Conservation (phyloP, 2,329 filamentous ascomycete species). For the Diplodia corticola region DNA sequence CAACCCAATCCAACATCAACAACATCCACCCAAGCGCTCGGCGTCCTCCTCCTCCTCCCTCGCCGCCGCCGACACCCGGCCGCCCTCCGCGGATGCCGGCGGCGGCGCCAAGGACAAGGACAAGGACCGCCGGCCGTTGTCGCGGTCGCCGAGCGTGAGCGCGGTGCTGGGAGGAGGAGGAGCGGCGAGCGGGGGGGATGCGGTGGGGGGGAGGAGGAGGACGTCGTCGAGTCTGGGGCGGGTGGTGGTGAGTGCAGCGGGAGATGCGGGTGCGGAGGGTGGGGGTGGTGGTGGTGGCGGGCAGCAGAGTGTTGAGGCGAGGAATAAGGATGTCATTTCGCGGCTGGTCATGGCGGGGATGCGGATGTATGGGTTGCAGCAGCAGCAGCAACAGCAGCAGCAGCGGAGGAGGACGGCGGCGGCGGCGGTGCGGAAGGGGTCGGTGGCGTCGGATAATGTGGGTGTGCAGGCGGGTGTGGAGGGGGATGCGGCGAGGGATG, state of each 20-base stretch:
- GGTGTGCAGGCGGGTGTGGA: background rate
- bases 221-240: conserved; percentile 37
- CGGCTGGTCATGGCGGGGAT: conserved; percentile 56
- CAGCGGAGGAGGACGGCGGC: conserved; percentile 39
- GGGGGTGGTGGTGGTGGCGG: conserved; percentile 11
- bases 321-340: conserved; percentile 54
- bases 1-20: no score
- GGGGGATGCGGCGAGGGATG: conserved; percentile 39
- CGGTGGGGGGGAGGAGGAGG: background rate
- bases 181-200: background rate
- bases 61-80: conserved; percentile 24
- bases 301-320: conserved; percentile 35
- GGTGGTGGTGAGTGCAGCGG: conserved; percentile 38
- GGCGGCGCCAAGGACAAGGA: background rate
- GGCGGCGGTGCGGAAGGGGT: conserved; percentile 12
- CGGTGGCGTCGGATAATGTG: background rate
- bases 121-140: background rate
- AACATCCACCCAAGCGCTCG: background rate
- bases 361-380: conserved; percentile 53
- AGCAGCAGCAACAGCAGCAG: no score
- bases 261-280: conserved; percentile 14
- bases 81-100: conserved; percentile 26
- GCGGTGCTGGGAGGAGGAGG: background rate
- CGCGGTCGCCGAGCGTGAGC: conserved; percentile 17
- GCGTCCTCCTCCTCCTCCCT: background rate